Evolutionary conservation across 2,329 filamentous ascomycete genomes (phyloP).

Genomic region (Lithohypha guttulata): DNA sequence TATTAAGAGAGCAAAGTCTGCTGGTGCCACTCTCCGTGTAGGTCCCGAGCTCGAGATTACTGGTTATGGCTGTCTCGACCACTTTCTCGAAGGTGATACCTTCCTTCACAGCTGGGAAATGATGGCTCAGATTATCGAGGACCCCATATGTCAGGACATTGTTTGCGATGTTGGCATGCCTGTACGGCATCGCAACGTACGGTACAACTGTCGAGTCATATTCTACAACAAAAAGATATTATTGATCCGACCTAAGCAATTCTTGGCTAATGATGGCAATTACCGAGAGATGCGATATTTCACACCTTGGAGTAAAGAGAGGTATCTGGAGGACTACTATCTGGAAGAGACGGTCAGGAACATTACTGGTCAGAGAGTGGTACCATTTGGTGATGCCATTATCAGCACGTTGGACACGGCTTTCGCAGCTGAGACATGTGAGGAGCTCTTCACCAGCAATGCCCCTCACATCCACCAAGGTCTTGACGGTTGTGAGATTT

Average conservation of each 20-base stretch:
- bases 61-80: slow-evolving; percentile 60
- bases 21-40: slow-evolving; percentile 51
- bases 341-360: slow-evolving; percentile 50
- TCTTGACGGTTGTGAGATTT: slow-evolving; percentile 61
- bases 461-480: slow-evolving; percentile 49
- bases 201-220: slow-evolving; percentile 58
- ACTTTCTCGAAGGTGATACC: slow-evolving; percentile 45
- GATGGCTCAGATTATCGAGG: slow-evolving; percentile 48
- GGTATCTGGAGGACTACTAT: slow-evolving; percentile 51
- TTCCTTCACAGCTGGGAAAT: slow-evolving; percentile 54
- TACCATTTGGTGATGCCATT: slow-evolving; percentile 59
- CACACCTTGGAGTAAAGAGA: slow-evolving; percentile 50
- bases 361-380: slow-evolving; percentile 45
- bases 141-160: slow-evolving; percentile 53
- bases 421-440: slow-evolving; percentile 52
- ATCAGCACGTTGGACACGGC: slow-evolving; percentile 53
- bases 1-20: slow-evolving; percentile 48
- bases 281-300: slow-evolving; percentile 54
- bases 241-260: slow-evolving; percentile 61
- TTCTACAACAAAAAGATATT: slow-evolving; percentile 56
- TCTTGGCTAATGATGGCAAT: slow-evolving; percentile 60
- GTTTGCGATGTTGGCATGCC: slow-evolving; percentile 42
- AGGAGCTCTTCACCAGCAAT: slow-evolving; percentile 50
- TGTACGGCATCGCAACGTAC: slow-evolving; percentile 34
- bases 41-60: slow-evolving; percentile 46